phyloP scores from a whole-genome alignment of 805 yeast genomes.

The Zygosaccharomyces lentus region DNA sequence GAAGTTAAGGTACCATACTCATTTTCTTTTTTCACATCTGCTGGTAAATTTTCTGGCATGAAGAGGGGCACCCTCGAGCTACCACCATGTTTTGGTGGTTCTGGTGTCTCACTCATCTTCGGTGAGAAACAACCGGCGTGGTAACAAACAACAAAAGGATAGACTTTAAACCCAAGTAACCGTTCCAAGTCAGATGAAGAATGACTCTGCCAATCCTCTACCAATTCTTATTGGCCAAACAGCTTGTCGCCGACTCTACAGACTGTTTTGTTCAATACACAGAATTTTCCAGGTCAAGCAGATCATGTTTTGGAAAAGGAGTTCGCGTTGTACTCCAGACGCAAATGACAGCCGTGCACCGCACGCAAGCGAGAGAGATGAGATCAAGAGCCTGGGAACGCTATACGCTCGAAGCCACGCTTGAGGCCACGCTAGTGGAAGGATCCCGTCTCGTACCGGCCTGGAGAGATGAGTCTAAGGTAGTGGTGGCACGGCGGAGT shows the following conservation, averaged over 20 bases:
- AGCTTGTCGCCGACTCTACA: not conserved
- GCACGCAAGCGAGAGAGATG: not conserved
- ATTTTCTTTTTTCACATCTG: slow-evolving; percentile 44
- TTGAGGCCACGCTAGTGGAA: not conserved
- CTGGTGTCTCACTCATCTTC: slow-evolving; percentile 1
- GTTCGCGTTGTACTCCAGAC: not conserved
- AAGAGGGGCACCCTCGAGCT: slow-evolving; percentile 34
- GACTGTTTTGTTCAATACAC: slow-evolving; percentile 1
- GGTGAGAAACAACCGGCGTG: not conserved
- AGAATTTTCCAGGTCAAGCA: slow-evolving; percentile 4
- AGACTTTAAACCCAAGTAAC: not conserved
- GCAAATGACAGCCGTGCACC: not conserved
- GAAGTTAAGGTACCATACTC: slow-evolving; percentile 74
- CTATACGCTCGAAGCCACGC: not conserved
- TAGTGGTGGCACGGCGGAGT: slow-evolving; percentile 63
- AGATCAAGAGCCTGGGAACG: not conserved
- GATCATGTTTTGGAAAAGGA: slow-evolving; percentile 3
- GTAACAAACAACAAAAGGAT: not conserved
- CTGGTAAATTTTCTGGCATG: slow-evolving; percentile 34
- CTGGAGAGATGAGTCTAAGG: slow-evolving; percentile 35
- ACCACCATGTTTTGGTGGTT: not conserved
- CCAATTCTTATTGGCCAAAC: not conserved
- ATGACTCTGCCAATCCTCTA: not conserved
- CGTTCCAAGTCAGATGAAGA: not conserved
- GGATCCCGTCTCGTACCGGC: slow-evolving; percentile 31